Percentiles rank a stretch among this genome's conserved stretches.
These are phyloP conservation scores for Cyclotella baltica DNA, from an alignment of 108 stramenopile species.

Conservation along the genomic window DNA sequence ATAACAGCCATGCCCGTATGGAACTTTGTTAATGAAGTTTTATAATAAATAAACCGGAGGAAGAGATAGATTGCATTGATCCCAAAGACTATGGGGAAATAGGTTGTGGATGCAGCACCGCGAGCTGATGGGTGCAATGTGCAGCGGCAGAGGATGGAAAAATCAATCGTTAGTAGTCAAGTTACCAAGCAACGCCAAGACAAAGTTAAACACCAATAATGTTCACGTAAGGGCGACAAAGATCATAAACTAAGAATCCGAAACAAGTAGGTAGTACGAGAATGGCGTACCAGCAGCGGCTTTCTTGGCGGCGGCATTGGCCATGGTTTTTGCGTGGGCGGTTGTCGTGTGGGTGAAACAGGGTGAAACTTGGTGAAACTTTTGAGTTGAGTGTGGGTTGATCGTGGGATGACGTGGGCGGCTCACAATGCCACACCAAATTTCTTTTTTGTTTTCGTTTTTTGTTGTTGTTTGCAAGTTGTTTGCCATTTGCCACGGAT, in stretches of 20 bases:
- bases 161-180: too few relatives aligned
- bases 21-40: conserved; percentile 23
- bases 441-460: neutral
- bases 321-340: conserved; percentile 35
- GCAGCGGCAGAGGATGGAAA: conserved; percentile 4
- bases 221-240: too few relatives aligned
- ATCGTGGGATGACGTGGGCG: too few relatives aligned
- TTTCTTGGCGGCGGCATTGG: conserved; percentile 73
- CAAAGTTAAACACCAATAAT: too few relatives aligned
- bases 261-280: neutral
- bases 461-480: neutral
- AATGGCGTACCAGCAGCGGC: conserved; percentile 52
- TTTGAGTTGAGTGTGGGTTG: too few relatives aligned
- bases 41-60: conserved; percentile 33
- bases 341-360: neutral
- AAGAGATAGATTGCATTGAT: conserved; percentile 56
- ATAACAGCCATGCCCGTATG: conserved; percentile 34
- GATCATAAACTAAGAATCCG: neutral
- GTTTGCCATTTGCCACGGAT: too few relatives aligned
- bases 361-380: neutral
- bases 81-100: conserved; percentile 55
- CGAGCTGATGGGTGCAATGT: conserved; percentile 35
- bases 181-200: too few relatives aligned
- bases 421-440: too few relatives aligned
- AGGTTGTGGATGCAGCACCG: conserved; percentile 51